phyloP scores from a whole-genome alignment of 345 rosid species.

The Gossypium ekmanianum region DNA sequence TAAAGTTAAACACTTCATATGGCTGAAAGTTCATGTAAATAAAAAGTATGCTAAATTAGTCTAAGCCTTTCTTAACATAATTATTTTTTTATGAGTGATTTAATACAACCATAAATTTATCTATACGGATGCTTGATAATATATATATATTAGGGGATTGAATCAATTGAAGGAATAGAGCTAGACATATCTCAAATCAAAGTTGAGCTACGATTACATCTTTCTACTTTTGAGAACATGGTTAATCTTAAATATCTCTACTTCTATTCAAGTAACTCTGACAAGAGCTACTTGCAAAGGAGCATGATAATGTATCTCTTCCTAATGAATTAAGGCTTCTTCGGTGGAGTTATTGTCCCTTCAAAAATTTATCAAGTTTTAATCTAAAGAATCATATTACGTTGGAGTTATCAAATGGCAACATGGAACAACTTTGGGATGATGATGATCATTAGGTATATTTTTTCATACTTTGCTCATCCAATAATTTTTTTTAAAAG shows the following conservation, averaged over 20 bases:
- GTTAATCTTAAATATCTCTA: constrained; percentile 23
- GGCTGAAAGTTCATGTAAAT: no score
- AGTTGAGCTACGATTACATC: constrained; percentile 12
- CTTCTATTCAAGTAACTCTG: background rate
- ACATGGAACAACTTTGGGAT: background rate
- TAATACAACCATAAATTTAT: no score
- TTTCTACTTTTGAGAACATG: constrained; percentile 30
- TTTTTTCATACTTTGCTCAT: background rate
- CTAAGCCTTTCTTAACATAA: no score
- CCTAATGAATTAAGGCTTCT: constrained; percentile 29
- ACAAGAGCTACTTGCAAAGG: background rate
- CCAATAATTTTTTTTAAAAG: background rate
- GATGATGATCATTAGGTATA: background rate
- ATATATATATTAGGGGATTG: constrained; percentile 21
- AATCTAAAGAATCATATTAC: background rate
- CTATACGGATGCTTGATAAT: no score
- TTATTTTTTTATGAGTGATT: no score
- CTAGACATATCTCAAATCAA: no score
- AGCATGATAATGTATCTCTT: background rate
- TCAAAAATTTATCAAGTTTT: background rate
- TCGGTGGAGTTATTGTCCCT: constrained; percentile 30
- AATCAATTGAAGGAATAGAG: constrained; percentile 11
- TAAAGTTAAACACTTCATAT: no score
- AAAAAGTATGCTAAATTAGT: no score
- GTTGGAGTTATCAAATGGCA: background rate